Percentiles rank a stretch among this genome's conserved stretches.
Evolutionary conservation across 768 basidiomycete genomes (phyloP).

Genomic region (Lentinula raphanica): DNA sequence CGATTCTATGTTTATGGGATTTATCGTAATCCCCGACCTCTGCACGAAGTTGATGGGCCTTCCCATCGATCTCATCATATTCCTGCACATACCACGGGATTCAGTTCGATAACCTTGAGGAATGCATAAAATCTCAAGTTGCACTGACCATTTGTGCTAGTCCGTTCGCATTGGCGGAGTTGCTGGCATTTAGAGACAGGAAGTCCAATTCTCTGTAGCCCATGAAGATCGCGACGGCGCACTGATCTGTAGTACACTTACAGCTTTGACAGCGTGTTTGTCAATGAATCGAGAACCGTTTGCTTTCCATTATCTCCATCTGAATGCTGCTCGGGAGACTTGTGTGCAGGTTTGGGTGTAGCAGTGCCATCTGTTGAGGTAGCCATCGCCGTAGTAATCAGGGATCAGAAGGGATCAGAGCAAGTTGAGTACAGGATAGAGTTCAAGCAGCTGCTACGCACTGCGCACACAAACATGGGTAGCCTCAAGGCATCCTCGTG

Average conservation of each 20-base stretch:
- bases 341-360: background rate
- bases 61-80: background rate
- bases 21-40: constrained; percentile 14
- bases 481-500: constrained; percentile 7
- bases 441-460: background rate
- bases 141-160: background rate
- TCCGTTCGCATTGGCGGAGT: background rate
- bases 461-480: background rate
- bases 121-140: too few species aligned
- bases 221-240: background rate
- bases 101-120: background rate
- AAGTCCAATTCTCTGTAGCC: background rate
- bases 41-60: background rate
- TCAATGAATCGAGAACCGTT: background rate
- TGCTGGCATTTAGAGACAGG: background rate
- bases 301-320: too few species aligned
- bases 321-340: background rate
- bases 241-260: background rate
- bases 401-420: too few species aligned
- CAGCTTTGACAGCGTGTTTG: background rate
- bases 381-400: too few species aligned
- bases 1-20: constrained; percentile 9
- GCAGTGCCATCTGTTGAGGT: background rate
- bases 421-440: too few species aligned
- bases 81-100: background rate